phyloP scores from a whole-genome alignment of 2,329 filamentous ascomycete species.

The Alternaria tenuissima region DNA sequence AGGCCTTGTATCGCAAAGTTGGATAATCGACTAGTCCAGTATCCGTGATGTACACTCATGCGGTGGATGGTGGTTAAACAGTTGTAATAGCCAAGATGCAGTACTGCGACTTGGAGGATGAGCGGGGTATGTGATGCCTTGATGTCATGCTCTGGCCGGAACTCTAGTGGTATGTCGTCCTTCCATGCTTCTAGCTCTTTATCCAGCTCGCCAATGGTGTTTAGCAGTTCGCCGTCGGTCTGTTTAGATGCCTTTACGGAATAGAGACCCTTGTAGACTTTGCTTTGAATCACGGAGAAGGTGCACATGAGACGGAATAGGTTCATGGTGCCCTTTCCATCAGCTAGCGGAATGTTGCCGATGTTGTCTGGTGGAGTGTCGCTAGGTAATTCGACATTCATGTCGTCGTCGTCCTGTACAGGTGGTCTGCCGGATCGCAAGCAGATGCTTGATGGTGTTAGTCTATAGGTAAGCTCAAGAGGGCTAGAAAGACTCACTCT shows the following conservation, averaged over 20 bases:
- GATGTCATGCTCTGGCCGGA: constrained; percentile 96
- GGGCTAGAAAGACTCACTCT: constrained; percentile 58
- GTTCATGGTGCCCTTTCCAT: constrained; percentile 92
- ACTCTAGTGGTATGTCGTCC: constrained; percentile 91
- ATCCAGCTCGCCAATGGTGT: constrained; percentile 95
- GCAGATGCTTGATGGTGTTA: constrained; percentile 62
- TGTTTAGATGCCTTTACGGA: constrained; percentile 91
- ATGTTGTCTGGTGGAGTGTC: constrained; percentile 91
- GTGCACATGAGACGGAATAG: constrained; percentile 92
- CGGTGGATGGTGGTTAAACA: constrained; percentile 96
- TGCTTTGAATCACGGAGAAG: constrained; percentile 89
- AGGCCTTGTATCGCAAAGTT: constrained; percentile 95
- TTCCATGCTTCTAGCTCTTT: constrained; percentile 89
- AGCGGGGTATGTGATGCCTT: constrained; percentile 89
- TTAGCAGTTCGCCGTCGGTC: constrained; percentile 89
- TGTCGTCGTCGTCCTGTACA: constrained; percentile 79
- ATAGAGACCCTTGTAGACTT: constrained; percentile 92
- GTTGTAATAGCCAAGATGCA: constrained; percentile 98
- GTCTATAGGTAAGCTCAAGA: constrained; percentile 4
- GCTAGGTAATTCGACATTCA: constrained; percentile 95
- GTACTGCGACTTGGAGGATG: constrained; percentile 91
- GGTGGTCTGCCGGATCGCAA: constrained; percentile 75
- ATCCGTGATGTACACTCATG: constrained; percentile 97
- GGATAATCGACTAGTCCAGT: constrained; percentile 94
- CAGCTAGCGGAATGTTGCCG: constrained; percentile 88